phyloP scores from a whole-genome alignment of 2,329 filamentous ascomycete genomes.

The Aspergillus vadensis region DNA sequence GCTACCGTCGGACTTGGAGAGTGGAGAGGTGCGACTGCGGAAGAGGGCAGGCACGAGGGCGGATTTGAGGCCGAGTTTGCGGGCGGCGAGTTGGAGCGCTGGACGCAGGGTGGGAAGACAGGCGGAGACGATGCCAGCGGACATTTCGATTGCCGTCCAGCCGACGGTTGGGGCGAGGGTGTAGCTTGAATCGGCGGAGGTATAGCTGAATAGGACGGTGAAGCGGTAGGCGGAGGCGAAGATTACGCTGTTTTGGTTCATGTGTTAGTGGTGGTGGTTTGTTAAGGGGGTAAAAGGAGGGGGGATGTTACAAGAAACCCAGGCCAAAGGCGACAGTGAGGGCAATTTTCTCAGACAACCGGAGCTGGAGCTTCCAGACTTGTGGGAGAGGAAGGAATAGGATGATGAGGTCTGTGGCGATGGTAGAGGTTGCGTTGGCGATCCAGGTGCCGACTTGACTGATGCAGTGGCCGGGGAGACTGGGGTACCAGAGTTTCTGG shows the following conservation, averaged over 20 bases:
- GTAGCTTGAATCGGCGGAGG: conserved; percentile 26
- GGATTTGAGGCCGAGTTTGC: conserved; percentile 20
- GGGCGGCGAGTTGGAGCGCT: conserved; percentile 24
- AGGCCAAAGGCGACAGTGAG: conserved; percentile 26
- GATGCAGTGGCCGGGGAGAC: conserved; percentile 30
- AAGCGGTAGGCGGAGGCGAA: conserved; percentile 32
- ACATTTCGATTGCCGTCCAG: conserved; percentile 35
- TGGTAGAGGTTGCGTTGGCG: conserved; percentile 28
- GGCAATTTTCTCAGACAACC: conserved; percentile 23
- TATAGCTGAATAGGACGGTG: conserved; percentile 30
- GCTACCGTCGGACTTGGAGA: conserved; percentile 1
- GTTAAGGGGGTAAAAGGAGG: not conserved
- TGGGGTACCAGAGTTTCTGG: conserved; percentile 31
- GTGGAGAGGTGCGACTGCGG: conserved; percentile 13
- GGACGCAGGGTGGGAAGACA: conserved; percentile 31
- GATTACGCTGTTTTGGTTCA: conserved; percentile 24
- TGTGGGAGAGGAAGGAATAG: conserved; percentile 29
- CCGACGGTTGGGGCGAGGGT: conserved; percentile 32
- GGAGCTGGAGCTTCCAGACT: conserved; percentile 32
- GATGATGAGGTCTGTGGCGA: conserved; percentile 30
- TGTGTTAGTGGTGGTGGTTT: not conserved
- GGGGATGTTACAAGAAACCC: conserved; percentile 25
- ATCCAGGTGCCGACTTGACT: conserved; percentile 32
- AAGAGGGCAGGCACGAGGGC: conserved; percentile 16
- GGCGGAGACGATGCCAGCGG: conserved; percentile 32